phyloP scores from a whole-genome alignment of 805 yeast genomes.

The Wickerhamiella cacticola region DNA sequence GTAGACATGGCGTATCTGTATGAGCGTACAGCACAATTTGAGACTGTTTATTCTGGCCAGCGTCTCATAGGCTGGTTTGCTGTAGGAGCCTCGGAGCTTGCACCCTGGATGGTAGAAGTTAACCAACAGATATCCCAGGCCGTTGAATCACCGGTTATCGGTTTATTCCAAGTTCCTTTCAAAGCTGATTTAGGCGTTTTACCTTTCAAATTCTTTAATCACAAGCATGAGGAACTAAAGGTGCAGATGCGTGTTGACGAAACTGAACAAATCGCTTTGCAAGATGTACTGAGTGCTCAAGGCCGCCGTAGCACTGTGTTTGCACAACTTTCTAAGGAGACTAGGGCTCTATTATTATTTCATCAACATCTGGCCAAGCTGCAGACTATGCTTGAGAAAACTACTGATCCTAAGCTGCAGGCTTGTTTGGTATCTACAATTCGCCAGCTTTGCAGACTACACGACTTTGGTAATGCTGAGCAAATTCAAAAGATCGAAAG shows the following conservation, averaged over 20 bases:
- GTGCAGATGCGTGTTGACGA: constrained; percentile 23
- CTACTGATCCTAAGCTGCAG: not conserved
- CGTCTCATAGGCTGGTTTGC: constrained; percentile 29
- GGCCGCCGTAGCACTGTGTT: constrained; percentile 1
- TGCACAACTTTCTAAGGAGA: constrained; percentile 12
- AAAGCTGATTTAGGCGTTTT: constrained; percentile 14
- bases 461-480: not conserved
- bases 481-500: constrained; percentile 9
- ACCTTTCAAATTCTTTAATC: constrained; percentile 23
- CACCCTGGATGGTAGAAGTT: constrained; percentile 15
- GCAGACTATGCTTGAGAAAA: not conserved
- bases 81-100: constrained; percentile 14
- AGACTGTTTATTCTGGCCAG: constrained; percentile 25
- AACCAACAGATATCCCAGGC: constrained; percentile 17
- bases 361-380: constrained; percentile 12
- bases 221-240: constrained; percentile 18
- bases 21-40: constrained; percentile 23
- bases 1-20: constrained; percentile 23
- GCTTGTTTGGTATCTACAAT: constrained; percentile 12
- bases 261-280: constrained; percentile 27
- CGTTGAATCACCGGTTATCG: constrained; percentile 18
- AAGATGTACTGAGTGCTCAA: constrained; percentile 19
- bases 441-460: constrained; percentile 14
- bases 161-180: constrained; percentile 17
- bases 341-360: constrained; percentile 12